Conservation (phyloP, 176 grass and related monocot species). For the Secale cereale region DNA sequence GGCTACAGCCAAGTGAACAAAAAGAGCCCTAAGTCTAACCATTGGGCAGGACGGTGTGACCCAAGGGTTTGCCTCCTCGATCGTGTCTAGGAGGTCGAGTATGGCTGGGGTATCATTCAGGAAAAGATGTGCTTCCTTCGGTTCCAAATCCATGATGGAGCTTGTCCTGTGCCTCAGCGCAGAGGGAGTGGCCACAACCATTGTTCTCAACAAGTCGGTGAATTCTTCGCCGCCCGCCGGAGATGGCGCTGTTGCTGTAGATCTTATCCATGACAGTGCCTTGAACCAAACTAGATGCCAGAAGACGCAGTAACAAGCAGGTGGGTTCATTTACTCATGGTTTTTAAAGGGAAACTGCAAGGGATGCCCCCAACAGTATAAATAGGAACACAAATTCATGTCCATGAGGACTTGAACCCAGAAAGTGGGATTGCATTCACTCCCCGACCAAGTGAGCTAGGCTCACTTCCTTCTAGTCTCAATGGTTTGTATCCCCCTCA, state of each 20-base stretch:
- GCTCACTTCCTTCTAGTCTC: background rate
- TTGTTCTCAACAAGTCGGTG: background rate
- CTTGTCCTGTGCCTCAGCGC: background rate
- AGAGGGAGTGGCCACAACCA: background rate
- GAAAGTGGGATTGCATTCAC: background rate
- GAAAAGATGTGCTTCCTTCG: background rate
- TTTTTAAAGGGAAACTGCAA: background rate
- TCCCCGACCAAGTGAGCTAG: background rate
- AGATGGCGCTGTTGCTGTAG: background rate
- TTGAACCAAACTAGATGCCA: background rate
- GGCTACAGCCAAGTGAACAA: background rate
- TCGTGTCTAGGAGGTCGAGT: background rate
- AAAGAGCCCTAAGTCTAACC: background rate
- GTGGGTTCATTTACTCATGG: background rate
- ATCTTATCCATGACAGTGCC: background rate
- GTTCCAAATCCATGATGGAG: background rate
- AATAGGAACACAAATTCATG: background rate
- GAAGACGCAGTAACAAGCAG: background rate
- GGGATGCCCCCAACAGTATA: background rate
- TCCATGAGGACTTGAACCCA: background rate
- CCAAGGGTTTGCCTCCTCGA: background rate
- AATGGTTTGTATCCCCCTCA: background rate
- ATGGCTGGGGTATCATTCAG: background rate
- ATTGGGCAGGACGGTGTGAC: background rate
- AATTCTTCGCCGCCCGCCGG: background rate